phyloP scores from a whole-genome alignment of 148 eudicot species.

The Nepenthes gracilis region DNA sequence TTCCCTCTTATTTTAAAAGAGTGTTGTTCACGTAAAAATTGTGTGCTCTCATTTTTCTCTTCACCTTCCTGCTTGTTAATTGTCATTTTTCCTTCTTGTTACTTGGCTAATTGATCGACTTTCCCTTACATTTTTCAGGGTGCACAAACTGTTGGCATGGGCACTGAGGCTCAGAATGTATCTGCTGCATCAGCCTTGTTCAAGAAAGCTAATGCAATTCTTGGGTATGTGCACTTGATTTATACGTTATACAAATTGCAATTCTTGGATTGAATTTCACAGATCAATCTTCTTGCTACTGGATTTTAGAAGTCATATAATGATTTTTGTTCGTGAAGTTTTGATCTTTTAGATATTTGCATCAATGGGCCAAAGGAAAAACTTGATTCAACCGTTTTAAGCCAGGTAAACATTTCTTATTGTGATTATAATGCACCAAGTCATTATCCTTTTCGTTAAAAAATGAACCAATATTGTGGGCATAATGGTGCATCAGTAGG shows the following conservation, averaged over 20 bases:
- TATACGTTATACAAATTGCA: too few relatives aligned
- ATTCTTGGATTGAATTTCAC: background rate
- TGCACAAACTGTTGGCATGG: constrained; percentile 97
- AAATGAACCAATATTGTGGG: background rate
- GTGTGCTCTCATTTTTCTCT: too few relatives aligned
- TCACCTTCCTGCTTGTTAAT: background rate
- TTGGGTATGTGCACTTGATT: constrained; percentile 40
- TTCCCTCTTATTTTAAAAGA: too few relatives aligned
- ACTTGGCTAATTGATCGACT: background rate
- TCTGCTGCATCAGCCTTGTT: constrained; percentile 86
- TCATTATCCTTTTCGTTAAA: background rate
- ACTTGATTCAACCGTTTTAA: constrained; percentile 83
- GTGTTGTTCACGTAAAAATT: too few relatives aligned
- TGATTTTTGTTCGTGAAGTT: constrained; percentile 31
- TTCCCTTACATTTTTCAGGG: constrained; percentile 27
- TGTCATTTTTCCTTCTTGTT: background rate
- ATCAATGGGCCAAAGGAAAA: constrained; percentile 88
- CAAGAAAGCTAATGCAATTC: constrained; percentile 76
- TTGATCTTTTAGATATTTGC: constrained; percentile 83
- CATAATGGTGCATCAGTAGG: background rate
- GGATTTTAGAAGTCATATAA: background rate
- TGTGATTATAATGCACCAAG: background rate
- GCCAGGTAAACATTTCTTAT: constrained; percentile 47
- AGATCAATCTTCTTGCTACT: background rate
- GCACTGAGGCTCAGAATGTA: constrained; percentile 67